Evolutionary conservation across 2,329 filamentous ascomycete genomes (phyloP).

Genomic region (Fusarium sp.): DNA sequence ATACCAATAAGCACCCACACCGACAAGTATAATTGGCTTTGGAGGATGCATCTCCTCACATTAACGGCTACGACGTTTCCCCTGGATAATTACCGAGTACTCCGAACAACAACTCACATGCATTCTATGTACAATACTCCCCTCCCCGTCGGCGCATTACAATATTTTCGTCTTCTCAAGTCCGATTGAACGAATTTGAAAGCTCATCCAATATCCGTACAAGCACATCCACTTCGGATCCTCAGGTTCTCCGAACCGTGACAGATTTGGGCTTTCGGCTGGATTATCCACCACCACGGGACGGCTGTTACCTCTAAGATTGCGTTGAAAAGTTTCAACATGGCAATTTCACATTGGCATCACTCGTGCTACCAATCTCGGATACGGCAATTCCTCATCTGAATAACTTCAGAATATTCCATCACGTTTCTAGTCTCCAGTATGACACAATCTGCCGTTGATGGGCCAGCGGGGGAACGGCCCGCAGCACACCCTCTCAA

Average conservation of each 20-base stretch:
- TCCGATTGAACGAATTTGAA: background rate
- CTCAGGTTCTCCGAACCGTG: background rate
- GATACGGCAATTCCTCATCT: background rate
- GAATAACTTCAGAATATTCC: background rate
- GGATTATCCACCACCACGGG: background rate
- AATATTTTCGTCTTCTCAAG: background rate
- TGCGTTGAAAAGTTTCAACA: background rate
- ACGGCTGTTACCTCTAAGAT: background rate
- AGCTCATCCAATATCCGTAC: background rate
- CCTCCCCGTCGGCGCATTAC: background rate
- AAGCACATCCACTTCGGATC: background rate
- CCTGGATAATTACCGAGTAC: slow-evolving; percentile 25
- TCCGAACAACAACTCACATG: background rate
- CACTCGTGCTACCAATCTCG: background rate
- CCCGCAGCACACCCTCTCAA: slow-evolving; percentile 5
- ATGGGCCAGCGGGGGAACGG: slow-evolving; percentile 4
- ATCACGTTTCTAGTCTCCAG: slow-evolving; percentile 4
- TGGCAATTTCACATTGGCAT: background rate
- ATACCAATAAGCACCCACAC: background rate
- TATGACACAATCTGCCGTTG: slow-evolving; percentile 21
- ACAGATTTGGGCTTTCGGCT: background rate
- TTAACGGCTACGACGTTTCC: slow-evolving; percentile 6
- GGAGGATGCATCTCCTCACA: background rate
- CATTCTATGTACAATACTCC: background rate
- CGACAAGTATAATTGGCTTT: background rate